Base-by-base conservation (phyloP, 331 rosid species). In the Quercus lobata region DNA sequence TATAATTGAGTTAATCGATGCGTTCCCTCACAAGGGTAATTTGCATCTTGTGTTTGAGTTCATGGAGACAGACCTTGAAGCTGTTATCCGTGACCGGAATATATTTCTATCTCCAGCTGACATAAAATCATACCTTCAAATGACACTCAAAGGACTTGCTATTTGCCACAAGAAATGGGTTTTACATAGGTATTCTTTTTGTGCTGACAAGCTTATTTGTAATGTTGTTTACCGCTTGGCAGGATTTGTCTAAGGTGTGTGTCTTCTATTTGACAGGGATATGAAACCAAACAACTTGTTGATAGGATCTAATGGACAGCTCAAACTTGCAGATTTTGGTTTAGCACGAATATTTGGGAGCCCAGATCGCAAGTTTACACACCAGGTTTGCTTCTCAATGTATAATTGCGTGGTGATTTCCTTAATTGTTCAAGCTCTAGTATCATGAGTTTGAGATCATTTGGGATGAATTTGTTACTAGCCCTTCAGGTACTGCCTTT, bases 11-110 rank as follows among this genome's bases (percentile, higher is more conserved):
- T 84, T 95, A 83, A 95, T 84, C 73, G 99, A 95, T 72, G 94
- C 98, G 1, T 95, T 95, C 87, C 97, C 97, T 0, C 98, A 93
- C 80, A 95, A 95, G 81, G 99, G 90, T 60, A 95, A 95, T 85
- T 86, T 95, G 96, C 99, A 95, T 82, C 98, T 95, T 37, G 99
- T 95, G 72, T 95, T 95, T 78, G 98, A 93, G 52, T 95, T 95
- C 88, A 95, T 95, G 99, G 99, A 95, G 88, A 95, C 98, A 5
- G 99, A 95, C 86, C 98, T 95, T 9, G 99, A 95, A 89, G 98
- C 99, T 83, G 97, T 95, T 61, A 95, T 93, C 87, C 91, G 99
- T 30, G 97, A 93, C 65, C 90, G 96, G 0, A 95, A 93, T 83
- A 95, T 95, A 79, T 85, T 95, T 76, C 97, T 95, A 70, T 91